Evolutionary conservation across 495 filamentous ascomycete genomes (phyloP).

Genomic region (Glutinoglossum americanum): DNA sequence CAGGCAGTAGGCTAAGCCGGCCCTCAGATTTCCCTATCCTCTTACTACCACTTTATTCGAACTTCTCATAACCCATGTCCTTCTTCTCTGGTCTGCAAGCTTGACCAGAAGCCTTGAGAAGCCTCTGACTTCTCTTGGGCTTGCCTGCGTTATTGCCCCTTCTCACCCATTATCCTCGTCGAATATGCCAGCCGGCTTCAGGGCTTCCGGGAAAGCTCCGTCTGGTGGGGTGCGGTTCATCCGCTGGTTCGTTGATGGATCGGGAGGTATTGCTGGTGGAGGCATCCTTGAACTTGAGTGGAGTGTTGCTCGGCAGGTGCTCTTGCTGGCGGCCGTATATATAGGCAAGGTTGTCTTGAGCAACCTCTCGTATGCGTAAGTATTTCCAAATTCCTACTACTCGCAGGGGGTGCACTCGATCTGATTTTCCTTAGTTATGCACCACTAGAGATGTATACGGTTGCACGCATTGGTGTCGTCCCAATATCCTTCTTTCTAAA

Average conservation of each 20-base stretch:
- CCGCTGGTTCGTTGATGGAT: conserved; percentile 12
- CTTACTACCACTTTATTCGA: conserved; percentile 26
- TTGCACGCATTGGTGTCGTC: conserved; percentile 24
- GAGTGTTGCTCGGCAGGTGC: conserved; percentile 17
- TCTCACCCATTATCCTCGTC: conserved; percentile 12
- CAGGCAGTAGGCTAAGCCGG: background rate
- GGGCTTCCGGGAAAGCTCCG: background rate
- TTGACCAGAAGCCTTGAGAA: conserved; percentile 18
- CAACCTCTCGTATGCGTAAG: conserved; percentile 29
- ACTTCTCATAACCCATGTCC: conserved; percentile 24
- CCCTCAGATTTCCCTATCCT: conserved; percentile 24
- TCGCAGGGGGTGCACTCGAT: background rate
- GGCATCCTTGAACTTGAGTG: conserved; percentile 28
- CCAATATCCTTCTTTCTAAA: conserved; percentile 25
- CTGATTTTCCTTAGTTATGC: conserved; percentile 17
- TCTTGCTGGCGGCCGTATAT: conserved; percentile 25
- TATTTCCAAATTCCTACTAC: background rate
- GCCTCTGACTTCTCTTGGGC: conserved; percentile 17
- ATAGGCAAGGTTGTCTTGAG: conserved; percentile 25
- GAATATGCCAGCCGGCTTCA: background rate
- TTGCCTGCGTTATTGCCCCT: conserved; percentile 20
- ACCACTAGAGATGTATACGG: conserved; percentile 25
- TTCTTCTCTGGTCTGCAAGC: conserved; percentile 18
- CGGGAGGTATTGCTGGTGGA: conserved; percentile 28
- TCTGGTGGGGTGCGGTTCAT: conserved; percentile 4